phyloP scores from a whole-genome alignment of 495 filamentous ascomycete genomes.

The Trypethelium eluteriae region DNA sequence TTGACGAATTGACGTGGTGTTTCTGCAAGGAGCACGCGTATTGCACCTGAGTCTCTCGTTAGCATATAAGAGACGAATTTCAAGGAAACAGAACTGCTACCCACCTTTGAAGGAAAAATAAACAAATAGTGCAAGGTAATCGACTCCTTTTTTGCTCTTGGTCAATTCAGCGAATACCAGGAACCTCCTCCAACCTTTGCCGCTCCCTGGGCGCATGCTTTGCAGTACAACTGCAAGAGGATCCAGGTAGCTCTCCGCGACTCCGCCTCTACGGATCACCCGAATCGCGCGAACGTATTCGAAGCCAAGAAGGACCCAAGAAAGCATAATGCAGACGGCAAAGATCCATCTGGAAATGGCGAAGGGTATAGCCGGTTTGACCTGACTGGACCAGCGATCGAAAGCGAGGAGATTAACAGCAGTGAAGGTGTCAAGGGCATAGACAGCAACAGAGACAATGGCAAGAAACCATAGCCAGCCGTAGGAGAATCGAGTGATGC shows the following conservation, averaged over 20 bases:
- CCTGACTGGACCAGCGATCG: constrained; percentile 52
- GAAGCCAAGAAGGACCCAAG: constrained; percentile 65
- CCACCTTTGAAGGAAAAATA: constrained; percentile 91
- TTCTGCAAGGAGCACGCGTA: constrained; percentile 79
- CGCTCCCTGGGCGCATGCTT: constrained; percentile 60
- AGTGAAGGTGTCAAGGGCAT: constrained; percentile 84
- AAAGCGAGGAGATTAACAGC: constrained; percentile 84
- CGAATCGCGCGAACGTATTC: constrained; percentile 70
- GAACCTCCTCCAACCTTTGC: constrained; percentile 74
- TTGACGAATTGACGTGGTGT: constrained; percentile 88
- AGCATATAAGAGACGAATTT: constrained; percentile 15
- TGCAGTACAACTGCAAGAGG: constrained; percentile 74
- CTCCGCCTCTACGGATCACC: constrained; percentile 72
- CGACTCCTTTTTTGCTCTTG: constrained; percentile 79
- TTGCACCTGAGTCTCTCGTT: constrained; percentile 54
- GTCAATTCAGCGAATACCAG: constrained; percentile 89
- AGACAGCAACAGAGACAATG: constrained; percentile 72
- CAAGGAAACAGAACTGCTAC: constrained; percentile 21
- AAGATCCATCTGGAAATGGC: constrained; percentile 82
- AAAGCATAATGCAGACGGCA: constrained; percentile 76
- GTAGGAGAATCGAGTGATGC: constrained; percentile 72
- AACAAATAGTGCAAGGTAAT: constrained; percentile 85
- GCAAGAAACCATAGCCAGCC: constrained; percentile 72
- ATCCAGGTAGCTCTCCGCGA: constrained; percentile 88
- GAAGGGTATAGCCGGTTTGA: constrained; percentile 62